Base-by-base conservation (phyloP, 1,139 yeast genomes). In the Yarrowia galli region DNA sequence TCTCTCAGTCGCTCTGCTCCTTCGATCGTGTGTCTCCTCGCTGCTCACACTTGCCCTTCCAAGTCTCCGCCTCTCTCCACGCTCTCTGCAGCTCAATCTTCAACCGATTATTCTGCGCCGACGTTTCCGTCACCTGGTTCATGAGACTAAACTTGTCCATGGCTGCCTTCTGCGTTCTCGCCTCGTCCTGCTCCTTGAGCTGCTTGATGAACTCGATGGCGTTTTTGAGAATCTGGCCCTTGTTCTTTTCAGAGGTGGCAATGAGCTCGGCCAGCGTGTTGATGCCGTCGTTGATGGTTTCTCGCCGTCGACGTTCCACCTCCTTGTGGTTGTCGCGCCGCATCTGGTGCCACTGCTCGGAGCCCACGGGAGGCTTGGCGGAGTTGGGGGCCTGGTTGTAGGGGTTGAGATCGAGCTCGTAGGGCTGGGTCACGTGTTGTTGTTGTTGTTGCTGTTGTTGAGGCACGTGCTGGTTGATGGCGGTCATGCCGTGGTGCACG, bases 241-340 rank as follows among this genome's bases (percentile, higher is more conserved):
- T 95, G 79, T 93, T 93, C 70, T 95, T 87, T 78, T 93, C 98
- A 69, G 90, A 87, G 45, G 93, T 89, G 22, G 98, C 98, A 68
- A 95, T 87, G 69, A 91, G 81, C 63, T 86, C 86, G 49, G 97
- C 91, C 73, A 95, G 84, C 74, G 89, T 92, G 74, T 88, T 89
- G 76, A 95, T 93, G 15, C 98, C 98, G 67, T 85, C 83, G 79
- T 93, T 95, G 76, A 95, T 95, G 65, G 89, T 87, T 76, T 95
- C 98, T 75, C 99, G 87, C 76, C 99, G 88, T 74, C 98, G 87
- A 75, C 98, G 86, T 80, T 95, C 99, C 38, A 95, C 99, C 79
- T 96, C 99, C 79, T 95, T 95, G 81, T 95, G 99, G 78, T 92
- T 93, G 74, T 91, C 91, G 74, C 91, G 88, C 73, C 98, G 86